Evolutionary conservation across 805 yeast genomes (phyloP).

Genomic region (Starmerella sirachaensis): DNA sequence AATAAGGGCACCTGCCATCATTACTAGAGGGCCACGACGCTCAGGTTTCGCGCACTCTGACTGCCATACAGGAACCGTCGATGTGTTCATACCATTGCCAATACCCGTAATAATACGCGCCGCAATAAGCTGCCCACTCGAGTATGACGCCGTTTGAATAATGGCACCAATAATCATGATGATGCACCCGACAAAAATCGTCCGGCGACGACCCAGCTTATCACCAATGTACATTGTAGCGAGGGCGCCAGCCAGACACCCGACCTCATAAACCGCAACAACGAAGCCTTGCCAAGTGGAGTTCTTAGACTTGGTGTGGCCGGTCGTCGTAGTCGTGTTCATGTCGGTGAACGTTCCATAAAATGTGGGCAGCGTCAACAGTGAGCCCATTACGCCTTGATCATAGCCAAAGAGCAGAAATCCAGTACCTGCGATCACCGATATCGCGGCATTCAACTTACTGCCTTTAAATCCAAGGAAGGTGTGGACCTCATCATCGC

Average conservation of each 20-base stretch:
- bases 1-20: conserved; percentile 52
- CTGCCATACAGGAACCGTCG: conserved; percentile 67
- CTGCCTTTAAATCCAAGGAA: conserved; percentile 12
- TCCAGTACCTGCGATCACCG: conserved; percentile 50
- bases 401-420: conserved; percentile 65
- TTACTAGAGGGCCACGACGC: conserved; percentile 49
- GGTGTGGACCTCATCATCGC: conserved; percentile 1
- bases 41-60: conserved; percentile 54
- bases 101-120: conserved; percentile 58
- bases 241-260: conserved; percentile 56
- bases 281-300: conserved; percentile 25
- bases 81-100: conserved; percentile 62
- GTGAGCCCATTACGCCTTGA: conserved; percentile 54
- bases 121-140: conserved; percentile 52
- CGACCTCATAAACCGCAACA: conserved; percentile 43
- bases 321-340: conserved; percentile 11
- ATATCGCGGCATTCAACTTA: conserved; percentile 27
- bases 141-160: conserved; percentile 43
- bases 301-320: conserved; percentile 6
- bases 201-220: conserved; percentile 43
- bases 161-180: conserved; percentile 47
- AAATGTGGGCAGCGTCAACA: conserved; percentile 17
- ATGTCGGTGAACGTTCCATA: conserved; percentile 21
- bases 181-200: conserved; percentile 36
- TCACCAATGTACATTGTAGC: conserved; percentile 49